Percentiles rank a stretch among this genome's conserved stretches.
phyloP scores from a whole-genome alignment of 192 early-diverging fungal species.

The Entomortierella chlamydospora region DNA sequence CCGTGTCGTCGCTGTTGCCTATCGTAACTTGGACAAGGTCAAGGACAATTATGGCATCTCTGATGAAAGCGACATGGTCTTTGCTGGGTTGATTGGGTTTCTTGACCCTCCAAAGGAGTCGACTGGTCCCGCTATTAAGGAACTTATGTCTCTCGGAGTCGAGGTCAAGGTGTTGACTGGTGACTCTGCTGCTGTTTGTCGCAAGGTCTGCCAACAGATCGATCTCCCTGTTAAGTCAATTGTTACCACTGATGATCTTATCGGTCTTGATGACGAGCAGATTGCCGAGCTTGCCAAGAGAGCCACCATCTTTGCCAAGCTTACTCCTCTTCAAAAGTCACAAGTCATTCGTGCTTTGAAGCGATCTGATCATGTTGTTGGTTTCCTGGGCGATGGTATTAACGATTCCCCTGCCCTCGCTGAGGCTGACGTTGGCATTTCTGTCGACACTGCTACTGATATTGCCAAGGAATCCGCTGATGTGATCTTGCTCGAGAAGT shows the following conservation, averaged over 20 bases:
- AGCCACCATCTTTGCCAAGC: constrained; percentile 65
- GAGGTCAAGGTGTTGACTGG: constrained; percentile 66
- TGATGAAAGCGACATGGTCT: constrained; percentile 59
- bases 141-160: constrained; percentile 51
- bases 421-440: constrained; percentile 63
- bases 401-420: constrained; percentile 65
- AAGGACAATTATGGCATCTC: constrained; percentile 19
- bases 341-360: constrained; percentile 58
- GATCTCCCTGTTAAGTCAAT: constrained; percentile 54
- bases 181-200: constrained; percentile 59
- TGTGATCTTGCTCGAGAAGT: constrained; percentile 64
- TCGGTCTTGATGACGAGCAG: constrained; percentile 45
- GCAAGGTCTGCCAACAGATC: constrained; percentile 61
- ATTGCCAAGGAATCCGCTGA: constrained; percentile 69
- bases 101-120: constrained; percentile 63
- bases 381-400: constrained; percentile 67
- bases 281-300: constrained; percentile 38
- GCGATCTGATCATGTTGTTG: constrained; percentile 50
- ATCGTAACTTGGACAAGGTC: constrained; percentile 29
- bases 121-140: constrained; percentile 55
- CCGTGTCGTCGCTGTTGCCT: constrained; percentile 64
- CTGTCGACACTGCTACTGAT: constrained; percentile 63
- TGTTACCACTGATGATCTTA: constrained; percentile 54
- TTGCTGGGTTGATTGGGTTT: constrained; percentile 61
- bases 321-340: constrained; percentile 62